Base-by-base conservation (phyloP, 192 early-diverging fungal species). In the Backusella macrospora region DNA sequence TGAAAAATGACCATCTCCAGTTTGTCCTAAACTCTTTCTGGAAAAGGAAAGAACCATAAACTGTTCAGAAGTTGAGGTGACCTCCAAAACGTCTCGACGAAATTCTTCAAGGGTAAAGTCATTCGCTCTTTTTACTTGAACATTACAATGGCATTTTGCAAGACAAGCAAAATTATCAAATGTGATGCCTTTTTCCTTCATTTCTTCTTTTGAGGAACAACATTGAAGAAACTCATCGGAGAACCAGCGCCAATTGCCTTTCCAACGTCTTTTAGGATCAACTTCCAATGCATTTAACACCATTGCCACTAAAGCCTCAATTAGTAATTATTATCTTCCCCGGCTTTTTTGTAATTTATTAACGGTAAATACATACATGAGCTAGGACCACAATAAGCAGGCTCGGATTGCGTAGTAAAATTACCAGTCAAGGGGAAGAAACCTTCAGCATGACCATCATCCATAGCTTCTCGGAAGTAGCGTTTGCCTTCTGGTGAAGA, bases 1-100 rank as follows among this genome's bases (percentile, higher is more conserved):
- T n/a, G 83, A 91, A 67, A 96, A 98, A 71, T 98, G 96, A 1
- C 96, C 97, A 76, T 97, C 96, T 38, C 97, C 97, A 2, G 96
- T 98, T 80, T 97, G 96, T 12, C 86, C 84, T 34, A 98, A 83
- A 0, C 84, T 73, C 23, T 85, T 83, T 14, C 97, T 85, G 0
- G 90, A 93, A 74, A 96, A 98, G 1, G 93, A 94, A 47, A 96
- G 84, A 1, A 98, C 94, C 89, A 97, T 94, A 73, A 92, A 93
- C 43, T 86, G 80, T 62, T 96, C 95, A 64, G 90, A 84, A 23
- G 85, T 78, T 59, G 90, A 84, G 21, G 88, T 87, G 5, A 92
- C 89, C 18, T 78, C 78, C 65, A 86, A 83, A 15, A 98, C 79
- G 74, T 97, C 97, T 13, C 82, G 59, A 23, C 92, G 68, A 71